Base-by-base conservation (phyloP, 805 yeast genomes). In the Wickerhamiella parazyma region DNA sequence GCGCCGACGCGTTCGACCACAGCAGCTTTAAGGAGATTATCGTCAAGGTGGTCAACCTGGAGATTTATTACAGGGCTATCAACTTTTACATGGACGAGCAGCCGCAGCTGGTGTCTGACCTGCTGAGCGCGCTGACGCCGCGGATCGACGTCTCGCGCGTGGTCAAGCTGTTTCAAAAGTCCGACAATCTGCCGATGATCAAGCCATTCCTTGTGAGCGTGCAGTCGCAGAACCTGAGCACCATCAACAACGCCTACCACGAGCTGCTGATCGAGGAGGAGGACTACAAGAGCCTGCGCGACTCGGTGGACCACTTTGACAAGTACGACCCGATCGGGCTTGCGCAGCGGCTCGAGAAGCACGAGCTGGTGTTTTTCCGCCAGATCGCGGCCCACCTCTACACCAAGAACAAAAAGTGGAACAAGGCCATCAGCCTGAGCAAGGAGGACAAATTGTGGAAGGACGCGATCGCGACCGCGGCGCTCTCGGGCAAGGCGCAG, bases 51-150 rank as follows among this genome's bases (percentile, higher is more conserved):
- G 80, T 95, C 28, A 91, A 91, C 67, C 70, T 91, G 63, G 98
- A 91, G 69, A 86, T 91, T 47, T 91, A 87, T 67, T 91, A 89
- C 77, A 85, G 86, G 68, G 96, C 97, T 10, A 83, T 91, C 58
- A 87, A 84, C 69, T 91, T 91, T 63, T 91, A 91, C 65, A 76
- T 89, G 63, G 75, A 75, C 42, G 89, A 86, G 66, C 93, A 86
- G 64, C 98, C 98, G 49, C 78, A 87, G 44, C 72, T 89, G 52
- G 70, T 91, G 56, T 80, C 82, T 46, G 98, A 91, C 59, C 71
- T 91, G 61, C 71, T 91, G 55, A 65, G 87, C 7, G 94, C 76
- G 10, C 71, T 91, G 58, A 72, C 87, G 12, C 84, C 95, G 46
- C 83, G 94, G 65, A 70, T 91, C 50, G 98, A 91, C 57, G 78